Base-by-base conservation (phyloP, 768 basidiomycete genomes). In the Artomyces pyxidatus region DNA sequence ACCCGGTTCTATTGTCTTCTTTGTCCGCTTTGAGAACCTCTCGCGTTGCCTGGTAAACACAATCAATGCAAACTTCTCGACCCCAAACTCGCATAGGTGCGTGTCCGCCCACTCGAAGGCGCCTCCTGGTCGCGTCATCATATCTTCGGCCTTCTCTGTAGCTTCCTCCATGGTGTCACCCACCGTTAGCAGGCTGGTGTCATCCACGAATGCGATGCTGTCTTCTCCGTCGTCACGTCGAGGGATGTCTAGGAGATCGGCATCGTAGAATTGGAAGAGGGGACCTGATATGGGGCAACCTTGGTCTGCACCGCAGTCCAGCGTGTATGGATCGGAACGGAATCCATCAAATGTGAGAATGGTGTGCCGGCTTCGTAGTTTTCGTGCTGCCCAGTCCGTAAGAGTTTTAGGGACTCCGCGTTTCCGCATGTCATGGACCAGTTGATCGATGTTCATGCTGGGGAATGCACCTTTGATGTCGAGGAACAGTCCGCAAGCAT, bases 391-490 rank as follows among this genome's bases (percentile, higher is more conserved):
- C 56, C 38, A 60, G 0, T 56, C 39, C 0, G 64, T 52, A 39
- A 62, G 62, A 16, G 38, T 37, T 8, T 48, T 28, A 5, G 71
- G 67, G 0, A 71, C 60, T 0, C 66, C 35, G 3, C 54, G 28
- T 42, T 58, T 60, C 11, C 55, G 40, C 47, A 73, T 49, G 44
- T 69, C 63, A 47, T 69, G 64, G 1, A 64, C 37, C 0, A 73
- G 64, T 0, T 53, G 23, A 2, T 65, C 64, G 0, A 50, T 60
- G 9, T 63, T 65, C 1, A 65, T 63, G 48, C 65, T 73, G 0
- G 68, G 72, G 53, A 72, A 75, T 1, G 73, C 71, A 0, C 65
- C 72, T 57, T 71, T 59, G 1, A 75, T 63, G 52, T 76, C 71
- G 3, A 73, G 63, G 58, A 69, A 73, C 0, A 74, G 64, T 0